Conservation (phyloP, 2,329 filamentous ascomycete species). For the Periconia digitata region DNA sequence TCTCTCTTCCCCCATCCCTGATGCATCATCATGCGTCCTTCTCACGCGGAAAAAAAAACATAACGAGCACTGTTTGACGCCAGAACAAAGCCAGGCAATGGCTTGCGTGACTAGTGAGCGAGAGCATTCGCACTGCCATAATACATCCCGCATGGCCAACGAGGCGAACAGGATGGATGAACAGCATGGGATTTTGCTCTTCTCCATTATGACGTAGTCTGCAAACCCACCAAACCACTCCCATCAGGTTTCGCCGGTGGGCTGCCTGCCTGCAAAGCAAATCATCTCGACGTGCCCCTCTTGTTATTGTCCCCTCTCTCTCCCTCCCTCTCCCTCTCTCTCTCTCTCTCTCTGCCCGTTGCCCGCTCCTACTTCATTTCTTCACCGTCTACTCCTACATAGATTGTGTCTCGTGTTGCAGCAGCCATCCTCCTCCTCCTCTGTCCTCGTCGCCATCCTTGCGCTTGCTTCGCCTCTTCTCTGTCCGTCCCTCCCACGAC, state of each 20-base stretch:
- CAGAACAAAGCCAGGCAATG: too few relatives aligned
- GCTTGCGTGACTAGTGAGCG: too few relatives aligned
- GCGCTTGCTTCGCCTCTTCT: slow-evolving; percentile 6
- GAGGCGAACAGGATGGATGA: too few relatives aligned
- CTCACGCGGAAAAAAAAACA: too few relatives aligned
- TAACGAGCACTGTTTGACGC: too few relatives aligned
- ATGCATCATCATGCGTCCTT: too few relatives aligned
- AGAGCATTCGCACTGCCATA: too few relatives aligned
- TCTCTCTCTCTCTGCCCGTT: slow-evolving; percentile 1
- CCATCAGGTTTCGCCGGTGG: slow-evolving; percentile 9
- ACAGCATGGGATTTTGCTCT: slow-evolving; percentile 3
- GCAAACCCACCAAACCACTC: neutral
- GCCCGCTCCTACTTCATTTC: slow-evolving; percentile 6
- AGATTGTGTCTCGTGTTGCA: slow-evolving; percentile 16
- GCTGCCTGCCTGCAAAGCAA: neutral
- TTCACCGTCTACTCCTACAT: slow-evolving; percentile 13
- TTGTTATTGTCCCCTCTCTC: neutral
- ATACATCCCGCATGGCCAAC: too few relatives aligned
- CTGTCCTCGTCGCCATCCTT: slow-evolving; percentile 18
- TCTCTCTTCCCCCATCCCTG: too few relatives aligned
- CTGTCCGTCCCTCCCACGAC: slow-evolving; percentile 17
- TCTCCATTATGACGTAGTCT: slow-evolving; percentile 8
- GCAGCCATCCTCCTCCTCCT: slow-evolving; percentile 29
- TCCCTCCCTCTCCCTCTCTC: neutral
- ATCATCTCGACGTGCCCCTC: too few relatives aligned